Evolutionary conservation across 1,284 basidiomycete genomes (phyloP).

Genomic region (Entoloma clypeatum): DNA sequence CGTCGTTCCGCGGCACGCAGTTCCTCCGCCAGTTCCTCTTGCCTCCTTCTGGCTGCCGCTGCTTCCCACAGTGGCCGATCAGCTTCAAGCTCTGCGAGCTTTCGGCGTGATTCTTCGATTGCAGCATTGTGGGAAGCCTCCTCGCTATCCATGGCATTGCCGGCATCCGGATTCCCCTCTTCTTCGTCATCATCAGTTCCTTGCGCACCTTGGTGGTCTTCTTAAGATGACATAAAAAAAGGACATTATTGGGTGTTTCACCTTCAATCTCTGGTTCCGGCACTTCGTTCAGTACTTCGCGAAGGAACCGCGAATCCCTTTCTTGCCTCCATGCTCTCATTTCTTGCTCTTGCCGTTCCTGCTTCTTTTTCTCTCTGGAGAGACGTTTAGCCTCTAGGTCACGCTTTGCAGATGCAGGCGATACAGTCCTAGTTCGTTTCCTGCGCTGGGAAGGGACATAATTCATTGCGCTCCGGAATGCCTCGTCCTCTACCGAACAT

Average conservation of each 20-base stretch:
- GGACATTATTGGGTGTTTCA: conserved; percentile 12
- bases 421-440: conserved; percentile 47
- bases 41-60: conserved; percentile 43
- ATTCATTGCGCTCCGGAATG: conserved; percentile 28
- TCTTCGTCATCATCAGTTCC: conserved; percentile 8
- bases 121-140: conserved; percentile 38
- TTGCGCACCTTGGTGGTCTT: conserved; percentile 13
- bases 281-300: conserved; percentile 38
- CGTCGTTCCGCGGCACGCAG: no score
- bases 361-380: conserved; percentile 38
- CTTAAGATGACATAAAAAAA: conserved; percentile 7
- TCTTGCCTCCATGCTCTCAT: conserved; percentile 34
- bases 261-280: conserved; percentile 24
- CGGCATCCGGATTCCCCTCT: conserved; percentile 9
- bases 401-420: conserved; percentile 38
- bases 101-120: conserved; percentile 64
- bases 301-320: conserved; percentile 35
- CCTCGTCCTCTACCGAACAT: conserved; percentile 25
- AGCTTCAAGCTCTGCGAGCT: conserved; percentile 63
- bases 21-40: conserved; percentile 45
- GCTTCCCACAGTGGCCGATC: conserved; percentile 62
- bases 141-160: conserved; percentile 25
- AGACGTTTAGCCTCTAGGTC: conserved; percentile 35
- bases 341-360: conserved; percentile 35
- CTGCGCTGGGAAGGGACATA: conserved; percentile 30